These are phyloP conservation scores for Cytidiella melzeri DNA, from an alignment of 768 basidiomycete species.

Conservation along the genomic window DNA sequence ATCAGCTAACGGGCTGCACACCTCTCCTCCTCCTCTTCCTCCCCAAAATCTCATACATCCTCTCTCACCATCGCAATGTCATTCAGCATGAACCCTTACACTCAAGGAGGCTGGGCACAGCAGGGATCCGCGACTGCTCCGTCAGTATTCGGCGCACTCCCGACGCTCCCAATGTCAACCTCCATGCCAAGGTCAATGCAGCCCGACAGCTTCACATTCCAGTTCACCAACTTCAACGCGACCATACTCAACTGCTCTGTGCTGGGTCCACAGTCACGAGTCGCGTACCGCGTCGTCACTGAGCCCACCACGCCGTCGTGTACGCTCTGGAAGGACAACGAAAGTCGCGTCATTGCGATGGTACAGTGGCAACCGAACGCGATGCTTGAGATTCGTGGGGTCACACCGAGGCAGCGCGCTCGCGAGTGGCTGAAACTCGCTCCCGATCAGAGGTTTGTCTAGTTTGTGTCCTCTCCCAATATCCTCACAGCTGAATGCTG, in stretches of 20 bases:
- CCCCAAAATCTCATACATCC: background rate
- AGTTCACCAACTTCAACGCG: constrained; percentile 45
- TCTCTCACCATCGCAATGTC: constrained; percentile 1
- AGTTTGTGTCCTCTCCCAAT: constrained; percentile 1
- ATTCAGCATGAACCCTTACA: constrained; percentile 24
- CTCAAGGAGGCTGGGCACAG: constrained; percentile 19
- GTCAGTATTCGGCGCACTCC: constrained; percentile 60
- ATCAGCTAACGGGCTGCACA: too few relatives aligned
- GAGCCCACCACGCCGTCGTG: constrained; percentile 44
- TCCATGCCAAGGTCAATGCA: constrained; percentile 18
- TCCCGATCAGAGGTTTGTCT: constrained; percentile 36
- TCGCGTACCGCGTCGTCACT: constrained; percentile 45
- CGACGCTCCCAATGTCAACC: constrained; percentile 33
- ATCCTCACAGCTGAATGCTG: constrained; percentile 1
- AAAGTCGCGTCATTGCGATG: constrained; percentile 43
- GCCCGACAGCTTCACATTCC: constrained; percentile 34
- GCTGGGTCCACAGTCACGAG: constrained; percentile 42
- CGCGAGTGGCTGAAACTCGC: constrained; percentile 52
- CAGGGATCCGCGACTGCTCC: constrained; percentile 28
- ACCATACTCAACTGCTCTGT: constrained; percentile 51
- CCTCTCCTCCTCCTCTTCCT: background rate
- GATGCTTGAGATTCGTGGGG: constrained; percentile 47
- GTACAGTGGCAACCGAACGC: constrained; percentile 50
- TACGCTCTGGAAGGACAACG: constrained; percentile 45
- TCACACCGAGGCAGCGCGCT: constrained; percentile 42